Evolutionary conservation across 805 yeast genomes (phyloP).

Genomic region (Lipomyces sp.): DNA sequence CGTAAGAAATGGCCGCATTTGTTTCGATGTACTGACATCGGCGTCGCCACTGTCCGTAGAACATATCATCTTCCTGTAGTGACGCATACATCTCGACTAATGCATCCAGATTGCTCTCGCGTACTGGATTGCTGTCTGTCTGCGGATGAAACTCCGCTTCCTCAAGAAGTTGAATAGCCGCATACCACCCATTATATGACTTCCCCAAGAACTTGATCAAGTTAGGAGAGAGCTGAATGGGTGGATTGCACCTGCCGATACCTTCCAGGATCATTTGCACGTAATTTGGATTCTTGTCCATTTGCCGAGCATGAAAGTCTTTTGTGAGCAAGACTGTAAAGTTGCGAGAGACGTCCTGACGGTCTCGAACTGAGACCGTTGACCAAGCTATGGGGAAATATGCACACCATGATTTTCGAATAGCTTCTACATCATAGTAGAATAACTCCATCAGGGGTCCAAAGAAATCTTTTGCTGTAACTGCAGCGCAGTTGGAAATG

Average conservation of each 20-base stretch:
- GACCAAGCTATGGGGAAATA: conserved; percentile 81
- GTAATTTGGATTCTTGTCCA: conserved; percentile 83
- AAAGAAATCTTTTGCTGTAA: conserved; percentile 63
- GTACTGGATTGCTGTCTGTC: conserved; percentile 71
- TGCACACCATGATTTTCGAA: conserved; percentile 80
- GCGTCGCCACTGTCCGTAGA: conserved; percentile 97
- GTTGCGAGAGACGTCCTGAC: conserved; percentile 80
- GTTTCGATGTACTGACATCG: conserved; percentile 94
- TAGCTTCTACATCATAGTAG: conserved; percentile 77
- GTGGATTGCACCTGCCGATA: conserved; percentile 62
- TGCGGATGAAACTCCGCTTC: conserved; percentile 62
- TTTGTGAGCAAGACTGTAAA: conserved; percentile 79
- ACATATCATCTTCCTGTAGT: conserved; percentile 93
- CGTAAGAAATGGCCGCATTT: conserved; percentile 88
- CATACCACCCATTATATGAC: conserved; percentile 89
- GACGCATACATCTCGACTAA: conserved; percentile 85
- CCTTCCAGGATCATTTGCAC: conserved; percentile 84
- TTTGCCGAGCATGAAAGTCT: conserved; percentile 91
- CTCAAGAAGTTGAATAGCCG: conserved; percentile 83
- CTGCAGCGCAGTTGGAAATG: conserved; percentile 40
- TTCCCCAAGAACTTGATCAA: conserved; percentile 84
- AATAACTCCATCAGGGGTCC: conserved; percentile 79
- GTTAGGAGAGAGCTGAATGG: conserved; percentile 88
- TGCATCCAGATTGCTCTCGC: conserved; percentile 88
- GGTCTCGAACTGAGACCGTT: conserved; percentile 77